Percentiles rank a stretch among this genome's conserved stretches.
Evolutionary conservation across 2,329 filamentous ascomycete genomes (phyloP).

Genomic region (Pseudomassariella vexata): DNA sequence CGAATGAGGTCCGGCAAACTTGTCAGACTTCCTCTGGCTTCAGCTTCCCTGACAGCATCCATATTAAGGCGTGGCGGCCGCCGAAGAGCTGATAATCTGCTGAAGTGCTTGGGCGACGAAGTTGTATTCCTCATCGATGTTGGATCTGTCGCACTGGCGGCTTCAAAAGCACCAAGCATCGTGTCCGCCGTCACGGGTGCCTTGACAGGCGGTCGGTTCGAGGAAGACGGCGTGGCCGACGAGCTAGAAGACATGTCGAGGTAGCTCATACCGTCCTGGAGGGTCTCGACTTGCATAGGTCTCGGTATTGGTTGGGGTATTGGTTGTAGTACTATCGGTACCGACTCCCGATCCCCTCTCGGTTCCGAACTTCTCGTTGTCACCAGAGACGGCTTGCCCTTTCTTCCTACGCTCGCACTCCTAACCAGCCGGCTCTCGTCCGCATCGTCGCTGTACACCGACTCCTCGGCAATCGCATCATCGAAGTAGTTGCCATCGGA

Average conservation of each 20-base stretch:
- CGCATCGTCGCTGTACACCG: slow-evolving; percentile 37
- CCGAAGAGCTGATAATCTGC: slow-evolving; percentile 50
- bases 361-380: slow-evolving; percentile 32
- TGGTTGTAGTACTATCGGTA: slow-evolving; percentile 8
- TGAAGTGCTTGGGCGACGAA: slow-evolving; percentile 26
- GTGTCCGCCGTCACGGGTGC: slow-evolving; percentile 34
- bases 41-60: slow-evolving; percentile 72
- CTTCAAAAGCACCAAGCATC: slow-evolving; percentile 45
- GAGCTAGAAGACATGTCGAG: slow-evolving; percentile 41
- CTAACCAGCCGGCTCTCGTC: slow-evolving; percentile 55
- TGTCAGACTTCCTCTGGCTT: slow-evolving; percentile 82
- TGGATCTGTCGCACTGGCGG: slow-evolving; percentile 39
- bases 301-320: slow-evolving; percentile 27
- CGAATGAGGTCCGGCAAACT: slow-evolving; percentile 88
- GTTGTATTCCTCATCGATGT: slow-evolving; percentile 21
- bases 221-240: slow-evolving; percentile 29
- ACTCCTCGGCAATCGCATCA: slow-evolving; percentile 41
- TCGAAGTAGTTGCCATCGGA: slow-evolving; percentile 45
- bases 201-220: slow-evolving; percentile 15
- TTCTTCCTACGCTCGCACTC: slow-evolving; percentile 56
- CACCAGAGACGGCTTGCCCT: slow-evolving; percentile 52
- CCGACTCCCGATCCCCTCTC: slow-evolving; percentile 17
- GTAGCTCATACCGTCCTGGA: slow-evolving; percentile 39
- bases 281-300: slow-evolving; percentile 31
- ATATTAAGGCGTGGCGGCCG: slow-evolving; percentile 74